Base-by-base conservation (phyloP, 352 stramenopile genomes). In the Pythium aphanidermatum region DNA sequence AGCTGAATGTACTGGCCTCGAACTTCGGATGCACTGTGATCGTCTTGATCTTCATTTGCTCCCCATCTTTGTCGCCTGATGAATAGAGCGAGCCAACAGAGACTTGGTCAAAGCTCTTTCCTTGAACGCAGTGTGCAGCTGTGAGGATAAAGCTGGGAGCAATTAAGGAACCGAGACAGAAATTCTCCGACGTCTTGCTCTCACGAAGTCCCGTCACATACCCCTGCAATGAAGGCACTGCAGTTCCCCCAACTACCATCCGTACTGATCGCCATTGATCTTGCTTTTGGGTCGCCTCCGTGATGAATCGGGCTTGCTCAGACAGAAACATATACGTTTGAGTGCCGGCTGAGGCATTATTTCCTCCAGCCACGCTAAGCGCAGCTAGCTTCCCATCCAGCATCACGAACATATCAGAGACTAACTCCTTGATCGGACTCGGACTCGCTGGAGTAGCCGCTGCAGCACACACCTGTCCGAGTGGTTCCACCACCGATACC, bases 141-240 rank as follows among this genome's bases (percentile, higher is more conserved):
- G 65, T 75, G 17, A 75, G 29, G 17, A 75, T 55, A 19, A 64
- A 58, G 4, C 58, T 40, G 11, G 65, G 51, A 2, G 58, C 50
- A 41, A 75, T 72, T 25, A 75, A 41, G 10, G 60, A 52, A 12
- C 65, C 65, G 12, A 63, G 39, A 30, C 65, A 75, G 29, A 67
- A 63, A 39, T 69, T 71, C 10, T 25, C 24, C 14, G 24, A 26
- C 7, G 31, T 25, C 42, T 58, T 51, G 25, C 46, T 46, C 14
- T 43, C 37, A 3, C 60, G 56, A 4, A 74, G 38, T 0, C 64
- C 64, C 2, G 52, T 20, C 9, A 73, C 27, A 46, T 68, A 73
- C 14, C 56, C 55, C 26, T 58, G 56, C 1, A 70, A 26, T 13
- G 26, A 23, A 3, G 50, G 38, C 4, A 49, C 34, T 12, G 20